phyloP scores from a whole-genome alignment of 106 monocot species.

The Dendrobium huoshanense region DNA sequence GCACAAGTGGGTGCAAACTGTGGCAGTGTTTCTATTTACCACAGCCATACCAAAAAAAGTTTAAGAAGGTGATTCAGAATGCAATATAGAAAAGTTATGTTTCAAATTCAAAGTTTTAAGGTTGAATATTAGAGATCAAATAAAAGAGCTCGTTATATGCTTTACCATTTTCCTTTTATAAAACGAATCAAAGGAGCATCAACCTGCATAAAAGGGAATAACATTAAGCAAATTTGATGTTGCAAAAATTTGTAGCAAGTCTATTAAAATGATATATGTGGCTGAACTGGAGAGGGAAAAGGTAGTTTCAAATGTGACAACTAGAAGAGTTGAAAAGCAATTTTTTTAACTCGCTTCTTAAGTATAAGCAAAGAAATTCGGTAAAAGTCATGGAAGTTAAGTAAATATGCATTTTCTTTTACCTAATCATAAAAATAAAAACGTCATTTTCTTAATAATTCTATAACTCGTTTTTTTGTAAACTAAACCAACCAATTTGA shows the following conservation, averaged over 20 bases:
- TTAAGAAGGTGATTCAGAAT: neutral
- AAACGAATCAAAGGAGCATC: slow-evolving; percentile 61
- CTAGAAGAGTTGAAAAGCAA: neutral
- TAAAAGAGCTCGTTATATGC: neutral
- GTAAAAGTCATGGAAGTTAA: neutral
- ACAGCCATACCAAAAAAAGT: neutral
- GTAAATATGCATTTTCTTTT: neutral
- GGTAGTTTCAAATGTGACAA: neutral
- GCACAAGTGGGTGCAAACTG: neutral
- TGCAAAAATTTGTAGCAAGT: neutral
- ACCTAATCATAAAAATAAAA: neutral
- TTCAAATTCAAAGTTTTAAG: neutral
- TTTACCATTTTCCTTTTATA: slow-evolving; percentile 69
- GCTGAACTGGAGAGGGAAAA: neutral
- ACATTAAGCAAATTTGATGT: slow-evolving; percentile 2
- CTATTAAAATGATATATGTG: neutral
- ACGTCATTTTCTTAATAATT: neutral
- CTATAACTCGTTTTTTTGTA: neutral
- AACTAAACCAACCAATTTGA: neutral
- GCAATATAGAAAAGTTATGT: neutral
- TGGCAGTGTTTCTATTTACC: neutral
- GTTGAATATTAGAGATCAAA: neutral
- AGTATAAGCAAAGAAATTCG: neutral
- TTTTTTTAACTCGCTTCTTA: neutral
- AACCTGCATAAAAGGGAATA: slow-evolving; percentile 37